Base-by-base conservation (phyloP, 2,329 filamentous ascomycete genomes). In the Lachnellula subtilissima region DNA sequence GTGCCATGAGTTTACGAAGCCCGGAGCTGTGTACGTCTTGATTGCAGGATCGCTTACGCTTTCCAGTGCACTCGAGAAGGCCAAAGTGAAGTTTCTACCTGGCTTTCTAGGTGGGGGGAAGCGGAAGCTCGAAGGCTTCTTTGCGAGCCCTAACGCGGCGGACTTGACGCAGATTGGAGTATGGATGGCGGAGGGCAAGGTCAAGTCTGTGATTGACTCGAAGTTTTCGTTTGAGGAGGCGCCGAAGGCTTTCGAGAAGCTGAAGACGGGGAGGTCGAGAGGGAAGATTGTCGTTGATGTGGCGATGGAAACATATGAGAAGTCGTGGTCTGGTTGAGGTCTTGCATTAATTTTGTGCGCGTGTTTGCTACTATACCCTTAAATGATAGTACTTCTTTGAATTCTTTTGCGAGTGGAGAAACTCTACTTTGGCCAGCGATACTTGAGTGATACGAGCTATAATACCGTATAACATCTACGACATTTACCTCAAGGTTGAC, bases 1-100 rank as follows among this genome's bases (percentile, higher is more conserved):
- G 7, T 56, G 58, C 48, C 54, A 63, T 15, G 55, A 64, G 14
- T 65, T 56, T 45, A 28, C 56, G 28, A 61, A 60, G 32, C 57
- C 57, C 6, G 56, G 46, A 15, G 60, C 55, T 2, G 19, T 23
- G 14, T 62, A 57, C 28, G 40, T 64, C 3, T 52, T 60, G 40
- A 83, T 87, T 61, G 79, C 83, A 56, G 77, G 86, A 23, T 74
- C 87, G 48, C 81, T 87, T 63, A 87, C 87, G 66, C 78, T 62
- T 6, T 4, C 35, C 11, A 35, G 28, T 12, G 17, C 59, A 1
- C 5, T 25, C 1, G 53, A 56, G 17, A 53, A 35, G 2, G 32
- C 60, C 2, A 61, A 56, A 53, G 50, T 52, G n/a, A 54, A 50
- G 35, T 1, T 62, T 0, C 35, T 53, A 15, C 63, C 64, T 15